Evolutionary conservation across 192 early-diverging fungal genomes (phyloP).

Genomic region (Mortierella hygrophila): DNA sequence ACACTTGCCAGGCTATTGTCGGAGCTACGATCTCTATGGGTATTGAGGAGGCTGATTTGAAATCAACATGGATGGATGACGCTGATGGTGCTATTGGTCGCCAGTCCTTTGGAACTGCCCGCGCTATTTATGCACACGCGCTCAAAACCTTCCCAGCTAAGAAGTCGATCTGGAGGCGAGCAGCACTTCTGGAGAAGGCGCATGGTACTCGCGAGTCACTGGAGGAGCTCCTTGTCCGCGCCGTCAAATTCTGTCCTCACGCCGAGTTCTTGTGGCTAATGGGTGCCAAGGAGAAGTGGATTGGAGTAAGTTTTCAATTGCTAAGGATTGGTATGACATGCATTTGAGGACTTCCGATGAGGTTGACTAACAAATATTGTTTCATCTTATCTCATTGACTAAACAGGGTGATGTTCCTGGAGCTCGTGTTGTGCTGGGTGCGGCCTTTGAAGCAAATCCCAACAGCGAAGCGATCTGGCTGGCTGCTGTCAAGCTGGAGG

Average conservation of each 20-base stretch:
- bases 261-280: constrained; percentile 97
- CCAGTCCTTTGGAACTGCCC: constrained; percentile 79
- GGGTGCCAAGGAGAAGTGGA: constrained; percentile 96
- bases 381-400: not conserved
- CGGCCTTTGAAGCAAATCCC: constrained; percentile 92
- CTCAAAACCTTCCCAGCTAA: constrained; percentile 81
- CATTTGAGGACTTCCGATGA: not conserved
- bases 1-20: constrained; percentile 89
- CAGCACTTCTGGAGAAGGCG: constrained; percentile 88
- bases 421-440: constrained; percentile 86
- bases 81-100: constrained; percentile 79
- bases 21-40: constrained; percentile 82
- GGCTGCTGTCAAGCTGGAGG: constrained; percentile 96
- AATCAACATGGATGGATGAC: constrained; percentile 90
- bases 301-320: constrained; percentile 56
- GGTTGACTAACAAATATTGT: not conserved
- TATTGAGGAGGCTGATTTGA: constrained; percentile 82
- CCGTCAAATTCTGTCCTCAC: constrained; percentile 91
- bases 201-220: constrained; percentile 83
- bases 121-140: constrained; percentile 89
- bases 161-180: constrained; percentile 86
- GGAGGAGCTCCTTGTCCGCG: constrained; percentile 84
- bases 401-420: constrained; percentile 78
- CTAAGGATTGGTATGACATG: not conserved
- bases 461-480: constrained; percentile 94